Percentiles rank a stretch among this genome's conserved stretches.
Conservation (phyloP, 805 yeast species). For the Candida railenensis region DNA sequence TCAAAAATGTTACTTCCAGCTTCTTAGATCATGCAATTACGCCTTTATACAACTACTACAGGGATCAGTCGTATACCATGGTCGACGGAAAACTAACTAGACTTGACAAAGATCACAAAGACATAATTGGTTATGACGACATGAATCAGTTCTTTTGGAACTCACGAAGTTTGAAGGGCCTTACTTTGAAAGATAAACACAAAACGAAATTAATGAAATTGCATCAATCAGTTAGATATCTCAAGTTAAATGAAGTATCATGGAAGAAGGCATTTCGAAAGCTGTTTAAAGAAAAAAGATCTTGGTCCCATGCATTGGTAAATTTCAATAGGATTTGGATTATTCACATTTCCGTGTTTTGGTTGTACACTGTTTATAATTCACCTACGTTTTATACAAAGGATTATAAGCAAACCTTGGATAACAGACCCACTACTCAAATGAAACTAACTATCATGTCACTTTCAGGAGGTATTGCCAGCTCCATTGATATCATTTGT, state of each 20-base stretch:
- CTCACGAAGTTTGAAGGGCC: conserved; percentile 60
- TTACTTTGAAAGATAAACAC: conserved; percentile 44
- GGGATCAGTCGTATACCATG: conserved; percentile 51
- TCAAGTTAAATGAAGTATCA: conserved; percentile 48
- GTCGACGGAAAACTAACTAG: conserved; percentile 44
- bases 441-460: conserved; percentile 59
- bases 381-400: conserved; percentile 66
- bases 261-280: conserved; percentile 74
- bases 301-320: conserved; percentile 72
- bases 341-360: conserved; percentile 68
- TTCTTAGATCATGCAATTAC: conserved; percentile 70
- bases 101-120: conserved; percentile 62
- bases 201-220: conserved; percentile 50
- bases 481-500: conserved; percentile 55
- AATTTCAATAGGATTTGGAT: conserved; percentile 82
- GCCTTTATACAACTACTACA: conserved; percentile 65
- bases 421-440: conserved; percentile 62
- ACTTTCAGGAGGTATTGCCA: conserved; percentile 64
- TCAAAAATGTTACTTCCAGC: conserved; percentile 30
- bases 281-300: conserved; percentile 71
- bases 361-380: conserved; percentile 74
- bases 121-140: conserved; percentile 84
- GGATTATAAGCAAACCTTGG: conserved; percentile 49
- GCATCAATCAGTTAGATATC: conserved; percentile 56
- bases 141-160: conserved; percentile 89